Base-by-base conservation (phyloP, 306 rosid genomes). In the Prunus armeniaca region DNA sequence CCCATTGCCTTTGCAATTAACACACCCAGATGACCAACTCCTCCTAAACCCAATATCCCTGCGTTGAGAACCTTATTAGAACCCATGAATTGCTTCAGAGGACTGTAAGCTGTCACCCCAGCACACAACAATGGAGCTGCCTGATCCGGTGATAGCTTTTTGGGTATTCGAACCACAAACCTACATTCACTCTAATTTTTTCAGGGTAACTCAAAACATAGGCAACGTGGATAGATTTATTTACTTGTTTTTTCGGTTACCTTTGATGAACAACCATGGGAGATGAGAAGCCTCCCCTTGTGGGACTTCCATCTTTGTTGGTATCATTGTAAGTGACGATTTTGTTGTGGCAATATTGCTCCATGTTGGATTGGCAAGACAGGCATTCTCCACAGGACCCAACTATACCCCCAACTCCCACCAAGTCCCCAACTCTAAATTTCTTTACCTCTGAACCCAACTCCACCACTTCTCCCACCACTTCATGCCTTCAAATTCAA, bases 81-180 rank as follows among this genome's bases (percentile, higher is more conserved):
- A 55, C 81, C 82, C 27, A 65, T 79, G 62, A 84, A 84, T 46
- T 84, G 84, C 67, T 46, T 82, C 45, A 84, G 64, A 0, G 90
- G 90, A 58, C 90, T 87, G 65, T 84, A 87, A 34, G 82, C 88
- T 24, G 90, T 87, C 75, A 84, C 90, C 75, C 90, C 88, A 5
- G 86, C 84, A 67, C 88, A 87, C 41, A 87, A 63, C 1, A 87
- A 72, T 14, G 88, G 88, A 27, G 88, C 88, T 14, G 79, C 86
- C 75, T 87, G 83, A 58, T 79, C 88, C 9, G 77, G 84, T 20
- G 84, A 81, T 79, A 87, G 75, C 34, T 81, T 83, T 66, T 79
- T 73, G 4, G 86, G 90, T 60, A 87, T 84, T 22, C 49, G 68
- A 17, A 73, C 85, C 25, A 84, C 88, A 74, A 83, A 80, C 76